phyloP scores from a whole-genome alignment of 2,329 filamentous ascomycete species.

The Zarea fungicola region DNA sequence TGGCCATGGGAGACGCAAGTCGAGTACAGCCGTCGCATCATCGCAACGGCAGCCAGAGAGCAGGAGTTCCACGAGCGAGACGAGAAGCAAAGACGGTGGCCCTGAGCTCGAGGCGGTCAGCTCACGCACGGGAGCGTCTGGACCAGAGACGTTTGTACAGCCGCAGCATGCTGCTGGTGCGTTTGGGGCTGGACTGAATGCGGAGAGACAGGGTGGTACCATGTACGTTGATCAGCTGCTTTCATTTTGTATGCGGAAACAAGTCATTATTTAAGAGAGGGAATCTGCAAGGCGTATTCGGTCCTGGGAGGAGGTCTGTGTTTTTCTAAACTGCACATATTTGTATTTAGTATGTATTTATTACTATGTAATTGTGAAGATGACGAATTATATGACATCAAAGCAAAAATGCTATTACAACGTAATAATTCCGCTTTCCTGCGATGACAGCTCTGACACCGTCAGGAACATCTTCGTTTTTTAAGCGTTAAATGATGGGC shows the following conservation, averaged over 20 bases:
- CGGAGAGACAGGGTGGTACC: not conserved
- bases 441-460: constrained; percentile 40
- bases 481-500: too few relatives aligned
- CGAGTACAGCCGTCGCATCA: not conserved
- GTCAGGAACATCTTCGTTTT: constrained; percentile 45
- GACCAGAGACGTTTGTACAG: not conserved
- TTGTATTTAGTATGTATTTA: not conserved
- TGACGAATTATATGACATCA: too few relatives aligned
- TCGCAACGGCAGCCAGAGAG: not conserved
- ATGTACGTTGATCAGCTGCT: constrained; percentile 20
- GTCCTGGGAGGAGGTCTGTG: too few relatives aligned
- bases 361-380: too few relatives aligned
- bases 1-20: not conserved
- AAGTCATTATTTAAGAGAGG: constrained; percentile 4
- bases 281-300: too few relatives aligned
- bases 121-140: not conserved
- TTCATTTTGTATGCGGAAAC: constrained; percentile 16
- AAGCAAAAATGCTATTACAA: too few relatives aligned
- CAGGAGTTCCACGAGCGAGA: not conserved
- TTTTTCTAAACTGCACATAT: not conserved
- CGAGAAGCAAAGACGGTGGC: not conserved
- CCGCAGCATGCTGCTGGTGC: constrained; percentile 5
- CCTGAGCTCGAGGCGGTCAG: not conserved
- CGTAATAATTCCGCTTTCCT: not conserved
- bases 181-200: constrained; percentile 9